phyloP scores from a whole-genome alignment of 768 basidiomycete species.

The Asterophora lycoperdoides region DNA sequence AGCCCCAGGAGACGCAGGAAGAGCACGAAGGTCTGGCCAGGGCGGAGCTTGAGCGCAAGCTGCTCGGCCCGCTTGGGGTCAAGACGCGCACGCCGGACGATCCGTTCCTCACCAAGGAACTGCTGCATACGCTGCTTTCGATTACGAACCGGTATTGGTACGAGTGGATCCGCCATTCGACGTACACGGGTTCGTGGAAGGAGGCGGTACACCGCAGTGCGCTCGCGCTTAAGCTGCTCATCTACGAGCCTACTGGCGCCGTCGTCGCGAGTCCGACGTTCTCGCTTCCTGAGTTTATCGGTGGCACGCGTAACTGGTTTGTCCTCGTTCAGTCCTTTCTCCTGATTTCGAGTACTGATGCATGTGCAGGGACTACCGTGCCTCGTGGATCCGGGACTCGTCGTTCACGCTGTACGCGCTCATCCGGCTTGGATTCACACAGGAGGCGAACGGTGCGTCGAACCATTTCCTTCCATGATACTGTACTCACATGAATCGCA shows the following conservation, averaged over 20 bases:
- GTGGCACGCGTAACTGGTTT: conserved; percentile 85
- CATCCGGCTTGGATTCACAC: conserved; percentile 89
- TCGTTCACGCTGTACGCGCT: conserved; percentile 95
- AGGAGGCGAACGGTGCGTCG: conserved; percentile 78
- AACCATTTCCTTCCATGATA: background rate
- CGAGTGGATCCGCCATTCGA: conserved; percentile 83
- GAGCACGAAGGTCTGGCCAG: background rate
- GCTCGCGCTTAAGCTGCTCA: conserved; percentile 88
- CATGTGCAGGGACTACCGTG: conserved; percentile 32
- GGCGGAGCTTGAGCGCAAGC: background rate
- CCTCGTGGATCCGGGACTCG: conserved; percentile 92
- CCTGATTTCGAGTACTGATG: background rate
- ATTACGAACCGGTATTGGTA: conserved; percentile 84
- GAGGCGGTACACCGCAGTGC: conserved; percentile 92
- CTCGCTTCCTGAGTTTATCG: conserved; percentile 88
- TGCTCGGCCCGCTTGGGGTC: conserved; percentile 21
- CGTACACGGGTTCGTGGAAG: conserved; percentile 92
- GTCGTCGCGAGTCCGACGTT: conserved; percentile 96
- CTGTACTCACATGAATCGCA: conserved; percentile 22
- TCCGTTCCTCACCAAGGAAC: conserved; percentile 65
- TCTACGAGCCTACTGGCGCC: conserved; percentile 90
- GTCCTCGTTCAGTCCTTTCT: conserved; percentile 8
- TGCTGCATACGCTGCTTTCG: conserved; percentile 56
- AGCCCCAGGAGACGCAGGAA: background rate
- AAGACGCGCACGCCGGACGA: conserved; percentile 52